Percentiles rank a stretch among this genome's conserved stretches.
Conservation (phyloP, 2,329 filamentous ascomycete species). For the Paecilomyces niveus region DNA sequence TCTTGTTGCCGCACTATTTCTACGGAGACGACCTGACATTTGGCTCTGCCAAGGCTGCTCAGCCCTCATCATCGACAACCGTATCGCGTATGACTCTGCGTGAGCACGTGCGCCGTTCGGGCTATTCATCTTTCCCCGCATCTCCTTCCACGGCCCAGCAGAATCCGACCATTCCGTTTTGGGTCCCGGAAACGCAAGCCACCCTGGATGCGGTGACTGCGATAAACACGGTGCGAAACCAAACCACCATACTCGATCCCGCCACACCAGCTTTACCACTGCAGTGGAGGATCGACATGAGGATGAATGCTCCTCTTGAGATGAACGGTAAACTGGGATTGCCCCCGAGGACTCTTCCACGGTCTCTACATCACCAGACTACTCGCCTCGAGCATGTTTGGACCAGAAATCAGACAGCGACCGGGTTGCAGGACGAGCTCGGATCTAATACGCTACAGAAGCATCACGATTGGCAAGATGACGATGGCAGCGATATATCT, state of each 20-base stretch:
- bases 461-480: background rate
- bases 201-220: background rate
- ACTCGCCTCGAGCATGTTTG: background rate
- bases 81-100: background rate
- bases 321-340: background rate
- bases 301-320: background rate
- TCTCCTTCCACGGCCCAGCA: background rate
- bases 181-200: background rate
- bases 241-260: background rate
- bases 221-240: background rate
- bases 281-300: background rate
- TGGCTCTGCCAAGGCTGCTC: background rate
- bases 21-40: background rate
- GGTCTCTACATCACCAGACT: background rate
- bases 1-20: slow-evolving; percentile 4
- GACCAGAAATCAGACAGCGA: background rate
- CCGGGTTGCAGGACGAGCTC: background rate
- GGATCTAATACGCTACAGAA: background rate
- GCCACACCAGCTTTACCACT: background rate
- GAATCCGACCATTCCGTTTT: background rate
- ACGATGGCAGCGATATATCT: background rate
- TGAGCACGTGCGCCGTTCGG: background rate
- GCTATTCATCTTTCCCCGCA: background rate
- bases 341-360: background rate
- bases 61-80: background rate